Evolutionary conservation across 148 eudicot species (phyloP).

Genomic region (Cornus suecica): DNA sequence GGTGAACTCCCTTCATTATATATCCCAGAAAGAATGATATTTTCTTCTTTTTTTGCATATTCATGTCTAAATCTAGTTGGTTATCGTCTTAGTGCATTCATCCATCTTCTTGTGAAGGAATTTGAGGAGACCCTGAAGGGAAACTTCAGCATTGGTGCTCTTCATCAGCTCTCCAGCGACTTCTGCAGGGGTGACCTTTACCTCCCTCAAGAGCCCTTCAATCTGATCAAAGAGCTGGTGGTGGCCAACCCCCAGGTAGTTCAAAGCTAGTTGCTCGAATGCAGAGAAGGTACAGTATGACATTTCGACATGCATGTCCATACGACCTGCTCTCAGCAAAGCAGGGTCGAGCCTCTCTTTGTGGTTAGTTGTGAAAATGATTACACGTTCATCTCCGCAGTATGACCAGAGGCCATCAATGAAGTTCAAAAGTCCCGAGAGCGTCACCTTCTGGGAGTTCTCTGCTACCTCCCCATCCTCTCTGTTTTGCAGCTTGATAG

Average conservation of each 20-base stretch:
- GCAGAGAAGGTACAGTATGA: conserved; percentile 18
- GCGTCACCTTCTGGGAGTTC: not conserved
- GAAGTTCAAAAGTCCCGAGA: conserved; percentile 14
- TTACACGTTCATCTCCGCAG: conserved; percentile 16
- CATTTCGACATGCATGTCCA: conserved; percentile 15
- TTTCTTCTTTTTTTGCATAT: not conserved
- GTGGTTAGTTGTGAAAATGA: conserved; percentile 15
- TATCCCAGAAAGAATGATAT: too few species aligned
- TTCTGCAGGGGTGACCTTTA: conserved; percentile 4
- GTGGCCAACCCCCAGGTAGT: conserved; percentile 7
- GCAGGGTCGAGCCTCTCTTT: conserved; percentile 13
- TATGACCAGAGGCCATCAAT: conserved; percentile 17
- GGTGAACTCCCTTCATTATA: too few species aligned
- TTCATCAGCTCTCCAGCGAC: conserved; percentile 19
- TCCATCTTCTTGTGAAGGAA: conserved; percentile 1
- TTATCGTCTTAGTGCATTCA: not conserved
- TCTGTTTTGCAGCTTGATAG: conserved; percentile 9
- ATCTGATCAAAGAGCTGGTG: conserved; percentile 7
- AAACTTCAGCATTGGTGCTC: not conserved
- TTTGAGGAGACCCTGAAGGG: conserved; percentile 2
- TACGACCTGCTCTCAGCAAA: conserved; percentile 10
- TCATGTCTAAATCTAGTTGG: not conserved
- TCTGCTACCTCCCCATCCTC: not conserved
- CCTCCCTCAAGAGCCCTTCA: conserved; percentile 11
- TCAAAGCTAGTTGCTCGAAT: conserved; percentile 21